Conservation (phyloP, 169 alveolate species). For the Cardiosporidium cionae region DNA sequence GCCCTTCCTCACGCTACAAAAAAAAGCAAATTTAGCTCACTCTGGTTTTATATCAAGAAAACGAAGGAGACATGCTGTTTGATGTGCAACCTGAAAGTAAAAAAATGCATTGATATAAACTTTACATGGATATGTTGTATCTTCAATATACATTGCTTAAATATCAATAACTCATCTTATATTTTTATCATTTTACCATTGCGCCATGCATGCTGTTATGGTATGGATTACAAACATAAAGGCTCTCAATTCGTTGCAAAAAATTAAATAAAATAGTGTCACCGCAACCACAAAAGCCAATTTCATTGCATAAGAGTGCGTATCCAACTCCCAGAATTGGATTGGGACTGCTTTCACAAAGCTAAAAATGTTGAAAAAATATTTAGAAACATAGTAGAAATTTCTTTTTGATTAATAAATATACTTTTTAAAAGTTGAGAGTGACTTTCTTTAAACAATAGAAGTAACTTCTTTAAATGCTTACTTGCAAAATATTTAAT, state of each 20-base stretch:
- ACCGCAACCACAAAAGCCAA: slow-evolving; percentile 13
- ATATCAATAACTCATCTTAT: too few species aligned
- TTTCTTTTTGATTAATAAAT: too few species aligned
- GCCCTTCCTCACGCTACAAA: too few species aligned
- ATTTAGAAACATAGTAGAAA: too few species aligned
- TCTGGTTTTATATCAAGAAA: background rate
- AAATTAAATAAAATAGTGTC: background rate
- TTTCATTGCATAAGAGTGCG: background rate
- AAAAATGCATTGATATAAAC: background rate
- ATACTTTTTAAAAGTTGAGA: too few species aligned
- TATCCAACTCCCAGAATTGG: slow-evolving; percentile 3
- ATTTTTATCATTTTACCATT: background rate
- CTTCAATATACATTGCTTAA: too few species aligned
- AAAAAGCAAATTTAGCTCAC: too few species aligned
- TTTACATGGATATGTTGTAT: too few species aligned
- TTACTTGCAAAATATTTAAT: background rate
- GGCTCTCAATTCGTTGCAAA: background rate
- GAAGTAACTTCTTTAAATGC: too few species aligned
- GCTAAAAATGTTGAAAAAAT: too few species aligned
- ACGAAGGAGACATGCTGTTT: background rate
- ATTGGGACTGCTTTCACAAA: background rate
- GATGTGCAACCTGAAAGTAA: background rate
- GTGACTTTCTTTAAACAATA: too few species aligned
- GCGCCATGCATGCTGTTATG: slow-evolving; percentile 26
- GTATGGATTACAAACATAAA: slow-evolving; percentile 7